These are phyloP conservation scores for Fusarium veterinarium DNA, from an alignment of 2,329 filamentous ascomycete genomes.

Conservation along the genomic window DNA sequence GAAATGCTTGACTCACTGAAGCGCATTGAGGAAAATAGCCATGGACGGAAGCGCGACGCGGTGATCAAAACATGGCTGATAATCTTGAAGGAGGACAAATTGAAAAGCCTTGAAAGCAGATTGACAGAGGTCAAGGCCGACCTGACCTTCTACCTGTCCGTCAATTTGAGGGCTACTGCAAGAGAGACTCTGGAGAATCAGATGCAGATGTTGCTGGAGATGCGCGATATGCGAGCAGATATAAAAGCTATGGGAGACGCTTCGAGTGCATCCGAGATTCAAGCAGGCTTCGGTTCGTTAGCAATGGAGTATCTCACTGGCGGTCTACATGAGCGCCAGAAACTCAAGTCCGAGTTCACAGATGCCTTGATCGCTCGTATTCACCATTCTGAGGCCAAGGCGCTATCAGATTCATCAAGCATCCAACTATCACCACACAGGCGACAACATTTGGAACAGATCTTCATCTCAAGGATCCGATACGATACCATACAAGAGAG, in stretches of 20 bases:
- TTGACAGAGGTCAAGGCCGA: not conserved
- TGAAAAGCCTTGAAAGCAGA: not conserved
- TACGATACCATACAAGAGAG: conserved; percentile 24
- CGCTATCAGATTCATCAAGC: not conserved
- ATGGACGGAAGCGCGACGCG: not conserved
- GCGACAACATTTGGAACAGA: not conserved
- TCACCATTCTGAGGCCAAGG: not conserved
- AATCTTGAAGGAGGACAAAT: not conserved
- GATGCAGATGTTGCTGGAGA: not conserved
- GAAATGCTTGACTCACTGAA: not conserved
- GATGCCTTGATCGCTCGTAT: not conserved
- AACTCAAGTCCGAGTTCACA: not conserved
- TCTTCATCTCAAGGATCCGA: conserved; percentile 2
- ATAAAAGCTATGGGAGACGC: not conserved
- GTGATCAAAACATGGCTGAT: conserved; percentile 1
- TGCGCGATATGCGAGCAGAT: not conserved
- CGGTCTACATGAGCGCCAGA: not conserved
- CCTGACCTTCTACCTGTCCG: not conserved
- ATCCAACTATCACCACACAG: not conserved
- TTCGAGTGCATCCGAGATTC: not conserved
- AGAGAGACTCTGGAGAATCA: not conserved
- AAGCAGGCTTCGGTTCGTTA: not conserved
- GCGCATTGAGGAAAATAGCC: not conserved
- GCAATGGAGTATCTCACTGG: not conserved
- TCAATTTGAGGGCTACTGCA: not conserved